Conservation (phyloP, 2,329 filamentous ascomycete genomes). For the Beauveria varroae region DNA sequence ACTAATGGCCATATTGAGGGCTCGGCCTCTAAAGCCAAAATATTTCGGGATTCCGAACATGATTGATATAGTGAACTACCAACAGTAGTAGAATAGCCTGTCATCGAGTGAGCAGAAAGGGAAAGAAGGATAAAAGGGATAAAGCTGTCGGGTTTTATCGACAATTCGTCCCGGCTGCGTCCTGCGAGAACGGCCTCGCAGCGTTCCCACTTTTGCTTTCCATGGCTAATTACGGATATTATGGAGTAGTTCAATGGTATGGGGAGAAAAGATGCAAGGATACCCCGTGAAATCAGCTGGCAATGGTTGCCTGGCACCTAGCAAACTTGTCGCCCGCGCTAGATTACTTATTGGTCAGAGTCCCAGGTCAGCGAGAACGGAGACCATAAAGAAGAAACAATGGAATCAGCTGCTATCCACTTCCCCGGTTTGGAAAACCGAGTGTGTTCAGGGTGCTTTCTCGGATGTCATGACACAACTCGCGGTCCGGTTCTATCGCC, state of each 20-base stretch:
- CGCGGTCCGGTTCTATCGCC: neutral
- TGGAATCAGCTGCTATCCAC: neutral
- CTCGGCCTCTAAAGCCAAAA: conserved; percentile 14
- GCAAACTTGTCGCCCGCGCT: too few relatives aligned
- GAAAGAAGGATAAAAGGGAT: neutral
- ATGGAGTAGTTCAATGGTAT: too few relatives aligned
- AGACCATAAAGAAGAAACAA: too few relatives aligned
- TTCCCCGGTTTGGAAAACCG: neutral
- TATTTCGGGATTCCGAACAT: conserved; percentile 12
- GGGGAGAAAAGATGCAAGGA: too few relatives aligned
- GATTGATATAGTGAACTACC: neutral
- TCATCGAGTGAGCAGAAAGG: neutral
- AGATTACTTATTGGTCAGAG: too few relatives aligned
- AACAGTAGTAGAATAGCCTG: neutral
- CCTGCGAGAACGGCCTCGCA: neutral
- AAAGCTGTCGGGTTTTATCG: neutral
- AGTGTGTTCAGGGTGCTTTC: neutral
- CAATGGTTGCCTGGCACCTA: too few relatives aligned
- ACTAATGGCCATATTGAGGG: conserved; percentile 15
- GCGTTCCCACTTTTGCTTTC: neutral
- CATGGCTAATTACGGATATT: neutral
- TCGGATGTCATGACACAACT: neutral
- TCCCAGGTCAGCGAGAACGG: too few relatives aligned
- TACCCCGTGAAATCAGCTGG: too few relatives aligned
- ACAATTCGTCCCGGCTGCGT: neutral